phyloP scores from a whole-genome alignment of 2,329 filamentous ascomycete species.

The Neonectria coccinea region DNA sequence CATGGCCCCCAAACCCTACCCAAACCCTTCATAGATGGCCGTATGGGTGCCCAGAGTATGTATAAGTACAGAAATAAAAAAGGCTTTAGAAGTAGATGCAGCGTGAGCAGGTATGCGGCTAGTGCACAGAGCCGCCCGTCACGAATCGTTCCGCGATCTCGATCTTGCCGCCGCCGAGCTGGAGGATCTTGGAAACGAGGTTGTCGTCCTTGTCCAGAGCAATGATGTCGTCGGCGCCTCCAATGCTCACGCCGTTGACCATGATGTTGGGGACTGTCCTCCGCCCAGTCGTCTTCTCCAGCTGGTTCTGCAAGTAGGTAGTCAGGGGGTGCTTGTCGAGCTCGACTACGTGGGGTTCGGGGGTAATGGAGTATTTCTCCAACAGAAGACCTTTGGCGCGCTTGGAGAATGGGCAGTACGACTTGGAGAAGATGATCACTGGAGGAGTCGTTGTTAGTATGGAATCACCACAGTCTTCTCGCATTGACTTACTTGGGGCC shows the following conservation, averaged over 20 bases:
- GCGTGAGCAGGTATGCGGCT: neutral
- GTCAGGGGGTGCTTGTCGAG: slow-evolving; percentile 86
- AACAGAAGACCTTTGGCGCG: slow-evolving; percentile 88
- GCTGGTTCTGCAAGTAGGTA: slow-evolving; percentile 74
- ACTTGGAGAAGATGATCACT: slow-evolving; percentile 98
- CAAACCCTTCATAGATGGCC: slow-evolving; percentile 23
- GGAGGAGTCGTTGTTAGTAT: slow-evolving; percentile 29
- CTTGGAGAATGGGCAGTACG: slow-evolving; percentile 88
- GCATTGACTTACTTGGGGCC: slow-evolving; percentile 75
- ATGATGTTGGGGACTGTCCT: slow-evolving; percentile 93
- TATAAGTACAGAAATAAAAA: slow-evolving; percentile 30
- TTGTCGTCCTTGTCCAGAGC: slow-evolving; percentile 75
- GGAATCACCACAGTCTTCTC: slow-evolving; percentile 1
- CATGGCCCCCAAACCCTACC: slow-evolving; percentile 21
- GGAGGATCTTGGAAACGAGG: slow-evolving; percentile 77
- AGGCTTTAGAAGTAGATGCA: neutral
- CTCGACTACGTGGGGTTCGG: slow-evolving; percentile 88
- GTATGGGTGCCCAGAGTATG: slow-evolving; percentile 24
- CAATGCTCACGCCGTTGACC: slow-evolving; percentile 88
- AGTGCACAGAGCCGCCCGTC: slow-evolving; percentile 27
- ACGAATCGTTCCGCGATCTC: slow-evolving; percentile 61
- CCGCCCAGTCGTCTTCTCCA: slow-evolving; percentile 81
- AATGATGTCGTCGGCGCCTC: slow-evolving; percentile 87
- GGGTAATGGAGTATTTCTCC: slow-evolving; percentile 84
- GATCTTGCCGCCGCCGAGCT: slow-evolving; percentile 76